Base-by-base conservation (phyloP, 2,329 filamentous ascomycete species). In the Chaetoscypha palmicola region DNA sequence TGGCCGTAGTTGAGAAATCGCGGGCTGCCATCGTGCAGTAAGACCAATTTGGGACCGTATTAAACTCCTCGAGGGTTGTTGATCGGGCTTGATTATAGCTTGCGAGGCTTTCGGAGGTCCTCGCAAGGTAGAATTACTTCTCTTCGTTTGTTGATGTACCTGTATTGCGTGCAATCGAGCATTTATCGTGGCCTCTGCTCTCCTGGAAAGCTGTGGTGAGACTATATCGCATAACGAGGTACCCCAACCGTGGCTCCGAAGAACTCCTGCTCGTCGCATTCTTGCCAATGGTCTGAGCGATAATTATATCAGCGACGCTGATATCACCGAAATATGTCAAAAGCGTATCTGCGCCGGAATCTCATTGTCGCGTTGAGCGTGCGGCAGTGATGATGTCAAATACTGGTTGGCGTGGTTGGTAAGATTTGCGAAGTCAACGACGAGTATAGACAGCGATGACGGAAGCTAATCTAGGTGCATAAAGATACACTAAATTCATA, bases 1-100 rank as follows among this genome's bases (percentile, higher is more conserved):
- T 3, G 50, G 39, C 32, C 60, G 51, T 43, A 61, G 30, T 46
- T 60, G 58, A 21, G 56, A 51, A 37, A 56, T 45, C 33, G 56
- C 54, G 19, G 59, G 53, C 12, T 47, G 39, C 60, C 59, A 62
- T 48, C 47, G 54, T 32, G 57, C 54, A 43, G 47, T 40, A 5
- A 56, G 30, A 4, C 37, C 49, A 12, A 43, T 41, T 30, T 41
- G 48, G 19, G 52, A 38, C 21, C 47, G 49, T 28, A 23, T 24
- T 33, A 46, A 45, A 32, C 35, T 48, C 5, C 36, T 44, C 21
- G 44, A 40, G 9, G 39, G 41, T 46, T 49, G 47, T 21, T 41
- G n/a, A 21, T 19, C 44, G n/a, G 38, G 17, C 38, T 45, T 49
- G 19, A 53, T 40, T 12, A 47, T n/a, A 38, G 35, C 21, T 8